phyloP scores from a whole-genome alignment of 2,329 filamentous ascomycete genomes.

The Cladophialophora psammophila region DNA sequence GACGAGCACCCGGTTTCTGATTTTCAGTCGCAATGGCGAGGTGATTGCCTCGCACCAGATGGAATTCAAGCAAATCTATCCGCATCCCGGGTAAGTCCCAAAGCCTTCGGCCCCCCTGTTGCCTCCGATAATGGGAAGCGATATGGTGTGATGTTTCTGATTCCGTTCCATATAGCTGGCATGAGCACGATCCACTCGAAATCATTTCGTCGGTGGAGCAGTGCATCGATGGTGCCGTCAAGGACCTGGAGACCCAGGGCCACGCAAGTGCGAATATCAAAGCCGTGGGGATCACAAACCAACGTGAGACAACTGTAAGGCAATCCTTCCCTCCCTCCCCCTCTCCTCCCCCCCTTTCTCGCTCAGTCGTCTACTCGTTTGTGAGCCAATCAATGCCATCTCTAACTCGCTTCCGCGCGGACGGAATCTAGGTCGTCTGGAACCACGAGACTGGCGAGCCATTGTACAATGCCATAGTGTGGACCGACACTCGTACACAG shows the following conservation, averaged over 20 bases:
- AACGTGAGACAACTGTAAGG: constrained; percentile 77
- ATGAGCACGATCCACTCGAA: constrained; percentile 84
- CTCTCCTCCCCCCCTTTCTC: not conserved
- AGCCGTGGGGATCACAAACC: constrained; percentile 85
- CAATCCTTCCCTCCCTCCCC: not conserved
- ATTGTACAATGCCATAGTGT: constrained; percentile 86
- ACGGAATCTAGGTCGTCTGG: constrained; percentile 67
- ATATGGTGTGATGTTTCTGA: constrained; percentile 3
- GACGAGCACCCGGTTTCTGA: constrained; percentile 86
- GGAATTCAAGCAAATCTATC: constrained; percentile 84
- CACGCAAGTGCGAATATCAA: constrained; percentile 72
- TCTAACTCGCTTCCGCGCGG: not conserved
- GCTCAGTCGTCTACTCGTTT: not conserved
- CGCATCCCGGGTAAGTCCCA: constrained; percentile 73
- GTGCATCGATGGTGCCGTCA: constrained; percentile 79
- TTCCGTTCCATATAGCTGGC: constrained; percentile 67
- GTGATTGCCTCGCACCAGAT: constrained; percentile 84
- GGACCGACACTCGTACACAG: constrained; percentile 85
- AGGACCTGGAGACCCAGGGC: constrained; percentile 74
- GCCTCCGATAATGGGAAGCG: not conserved
- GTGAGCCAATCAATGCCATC: constrained; percentile 10
- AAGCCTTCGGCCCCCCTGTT: no score
- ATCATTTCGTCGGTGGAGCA: constrained; percentile 76
- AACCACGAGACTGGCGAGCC: constrained; percentile 80
- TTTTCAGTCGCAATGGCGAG: constrained; percentile 80